Evolutionary conservation across 2,329 filamentous ascomycete species (phyloP).

Genomic region (Neospermospora avenae): DNA sequence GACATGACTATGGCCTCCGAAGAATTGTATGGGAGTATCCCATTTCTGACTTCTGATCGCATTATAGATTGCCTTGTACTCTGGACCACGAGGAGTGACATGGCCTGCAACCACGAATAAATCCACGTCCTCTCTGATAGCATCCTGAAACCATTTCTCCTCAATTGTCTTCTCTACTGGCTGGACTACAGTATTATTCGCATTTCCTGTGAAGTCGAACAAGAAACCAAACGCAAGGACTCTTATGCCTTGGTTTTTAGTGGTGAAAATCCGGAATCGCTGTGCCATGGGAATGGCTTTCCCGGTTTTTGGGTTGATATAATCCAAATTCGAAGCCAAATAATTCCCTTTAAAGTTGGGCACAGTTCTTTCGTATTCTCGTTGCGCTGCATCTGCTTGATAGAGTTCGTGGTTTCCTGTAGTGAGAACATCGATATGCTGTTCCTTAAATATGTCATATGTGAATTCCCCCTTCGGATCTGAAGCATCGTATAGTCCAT

Average conservation of each 20-base stretch:
- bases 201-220: conserved; percentile 88
- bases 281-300: conserved; percentile 72
- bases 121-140: conserved; percentile 80
- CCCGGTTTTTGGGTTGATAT: conserved; percentile 69
- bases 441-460: conserved; percentile 80
- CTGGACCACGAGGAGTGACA: conserved; percentile 74
- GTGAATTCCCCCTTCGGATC: conserved; percentile 84
- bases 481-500: conserved; percentile 90
- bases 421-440: conserved; percentile 79
- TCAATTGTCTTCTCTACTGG: conserved; percentile 76
- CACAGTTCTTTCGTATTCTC: conserved; percentile 76
- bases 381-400: conserved; percentile 69
- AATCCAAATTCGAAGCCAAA: conserved; percentile 89
- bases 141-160: conserved; percentile 84
- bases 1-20: conserved; percentile 88
- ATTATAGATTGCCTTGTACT: conserved; percentile 74
- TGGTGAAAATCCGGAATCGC: conserved; percentile 85
- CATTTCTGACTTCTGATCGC: conserved; percentile 74
- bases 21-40: conserved; percentile 85
- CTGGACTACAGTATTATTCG: conserved; percentile 85
- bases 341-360: conserved; percentile 80
- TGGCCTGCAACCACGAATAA: conserved; percentile 86
- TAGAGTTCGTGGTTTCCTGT: conserved; percentile 97
- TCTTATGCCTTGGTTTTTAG: conserved; percentile 80
- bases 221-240: conserved; percentile 91